Evolutionary conservation across 805 yeast species (phyloP).

Genomic region (Saturnispora galanensis): DNA sequence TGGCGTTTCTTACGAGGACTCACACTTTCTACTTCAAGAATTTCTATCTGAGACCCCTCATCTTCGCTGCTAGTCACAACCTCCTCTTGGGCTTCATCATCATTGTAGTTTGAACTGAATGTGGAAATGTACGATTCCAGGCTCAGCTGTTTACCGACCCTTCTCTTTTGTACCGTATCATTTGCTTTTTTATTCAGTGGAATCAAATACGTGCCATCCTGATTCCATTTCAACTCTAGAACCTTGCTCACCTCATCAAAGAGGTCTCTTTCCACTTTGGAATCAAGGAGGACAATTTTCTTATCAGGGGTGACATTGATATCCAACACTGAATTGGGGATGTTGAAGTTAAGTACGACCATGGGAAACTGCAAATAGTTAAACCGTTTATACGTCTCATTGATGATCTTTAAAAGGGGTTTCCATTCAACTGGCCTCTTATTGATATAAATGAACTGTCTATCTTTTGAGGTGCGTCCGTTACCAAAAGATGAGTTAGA

Average conservation of each 20-base stretch:
- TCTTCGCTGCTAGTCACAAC: not conserved
- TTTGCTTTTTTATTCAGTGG: slow-evolving; percentile 7
- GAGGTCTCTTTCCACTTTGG: slow-evolving; percentile 42
- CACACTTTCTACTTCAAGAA: not conserved
- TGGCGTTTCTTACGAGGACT: not conserved
- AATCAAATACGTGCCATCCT: slow-evolving; percentile 8
- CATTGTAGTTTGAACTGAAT: slow-evolving; percentile 1
- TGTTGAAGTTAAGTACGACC: slow-evolving; percentile 47
- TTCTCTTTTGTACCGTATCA: slow-evolving; percentile 5
- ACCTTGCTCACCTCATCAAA: slow-evolving; percentile 45
- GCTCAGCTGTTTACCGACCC: slow-evolving; percentile 3
- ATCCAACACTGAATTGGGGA: slow-evolving; percentile 52
- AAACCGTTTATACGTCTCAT: slow-evolving; percentile 63
- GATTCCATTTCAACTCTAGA: slow-evolving; percentile 35
- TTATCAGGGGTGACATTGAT: slow-evolving; percentile 92
- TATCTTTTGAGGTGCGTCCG: slow-evolving; percentile 61
- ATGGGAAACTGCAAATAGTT: slow-evolving; percentile 70
- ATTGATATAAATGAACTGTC: slow-evolving; percentile 70
- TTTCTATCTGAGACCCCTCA: not conserved
- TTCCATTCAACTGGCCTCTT: slow-evolving; percentile 61
- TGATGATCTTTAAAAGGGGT: slow-evolving; percentile 46
- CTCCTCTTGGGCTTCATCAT: slow-evolving; percentile 6
- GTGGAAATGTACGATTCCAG: slow-evolving; percentile 8
- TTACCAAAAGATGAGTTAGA: slow-evolving; percentile 75
- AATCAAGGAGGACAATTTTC: slow-evolving; percentile 55